Conservation (phyloP, 106 monocot genomes). For the Ottelia alismoides region DNA sequence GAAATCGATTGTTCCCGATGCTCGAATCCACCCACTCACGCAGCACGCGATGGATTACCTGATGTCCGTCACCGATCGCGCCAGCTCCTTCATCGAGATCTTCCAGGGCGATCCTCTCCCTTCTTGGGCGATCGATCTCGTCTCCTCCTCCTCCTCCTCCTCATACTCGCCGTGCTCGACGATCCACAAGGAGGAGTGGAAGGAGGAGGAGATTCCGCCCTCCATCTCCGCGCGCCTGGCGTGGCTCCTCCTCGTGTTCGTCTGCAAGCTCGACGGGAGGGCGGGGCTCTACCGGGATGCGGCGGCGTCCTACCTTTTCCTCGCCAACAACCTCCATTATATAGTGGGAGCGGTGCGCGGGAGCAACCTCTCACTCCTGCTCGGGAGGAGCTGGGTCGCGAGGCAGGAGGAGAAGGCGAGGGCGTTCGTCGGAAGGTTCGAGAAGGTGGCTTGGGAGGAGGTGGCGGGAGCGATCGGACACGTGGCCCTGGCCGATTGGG, state of each 20-base stretch:
- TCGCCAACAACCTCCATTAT: constrained; percentile 56
- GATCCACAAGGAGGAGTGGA: constrained; percentile 1
- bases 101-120: constrained; percentile 22
- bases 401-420: constrained; percentile 21
- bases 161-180: too few relatives aligned
- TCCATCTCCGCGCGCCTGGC: too few relatives aligned
- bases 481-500: background rate
- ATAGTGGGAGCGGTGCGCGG: constrained; percentile 27
- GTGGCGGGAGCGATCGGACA: constrained; percentile 13
- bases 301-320: constrained; percentile 43
- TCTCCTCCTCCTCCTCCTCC: background rate
- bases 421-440: constrained; percentile 15
- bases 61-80: constrained; percentile 38
- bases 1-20: constrained; percentile 20
- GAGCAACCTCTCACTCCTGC: constrained; percentile 11
- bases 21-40: constrained; percentile 38
- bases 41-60: constrained; percentile 57
- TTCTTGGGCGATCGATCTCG: background rate
- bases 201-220: too few relatives aligned
- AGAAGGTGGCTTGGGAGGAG: constrained; percentile 15
- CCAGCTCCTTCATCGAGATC: constrained; percentile 19
- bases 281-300: constrained; percentile 20
- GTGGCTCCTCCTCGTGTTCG: constrained; percentile 32
- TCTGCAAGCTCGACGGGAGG: constrained; percentile 49
- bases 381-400: constrained; percentile 25